Base-by-base conservation (phyloP, 352 stramenopile species). In the Globisporangium emineosum region DNA sequence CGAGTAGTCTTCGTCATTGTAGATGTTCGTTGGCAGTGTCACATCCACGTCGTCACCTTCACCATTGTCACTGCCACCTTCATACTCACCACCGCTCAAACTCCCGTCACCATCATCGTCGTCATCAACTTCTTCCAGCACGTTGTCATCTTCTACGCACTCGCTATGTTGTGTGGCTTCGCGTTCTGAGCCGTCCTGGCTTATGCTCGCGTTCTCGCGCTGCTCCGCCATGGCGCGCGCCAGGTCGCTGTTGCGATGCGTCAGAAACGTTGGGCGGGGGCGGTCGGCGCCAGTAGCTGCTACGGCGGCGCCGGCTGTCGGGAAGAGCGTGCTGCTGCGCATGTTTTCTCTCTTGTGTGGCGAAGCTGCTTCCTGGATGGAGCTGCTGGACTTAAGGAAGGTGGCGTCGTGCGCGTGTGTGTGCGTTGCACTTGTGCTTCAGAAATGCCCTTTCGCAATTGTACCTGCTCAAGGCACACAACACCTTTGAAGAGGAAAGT, bases 71-170 rank as follows among this genome's bases (percentile, higher is more conserved):
- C 23, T 42, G 50, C 57, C 40, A 21, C 40, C 49, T 25, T 62
- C 52, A 56, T 33, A 30, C 13, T 43, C 32, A 23, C 19, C 17
- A 19, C 23, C 42, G 3, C 21, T 57, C 50, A 56, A 32, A 23
- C 27, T 56, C 15, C 17, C 27, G 12, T 62, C 67, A 43, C 50
- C 74, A 9, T 65, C 68, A 42, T 51, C 57, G 2, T 19, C 33
- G 29, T 69, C 68, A 32, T 52, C 68, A 3, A 63, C 64, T 19
- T 60, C 67, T 35, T 78, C 73, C 17, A 79, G 23, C 9, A 54
- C 65, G 23, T 37, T 32, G n/a, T 19, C 47, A 23, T 69, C 59
- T 43, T 65, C 63, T 62, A 60, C 40, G 47, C 30, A 30, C 33
- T 23, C 21, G 5, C 10, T 5, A 15, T 12, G 3, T n/a, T n/a